Conservation (phyloP, 352 stramenopile genomes). For the Globisporangium ultimum region DNA sequence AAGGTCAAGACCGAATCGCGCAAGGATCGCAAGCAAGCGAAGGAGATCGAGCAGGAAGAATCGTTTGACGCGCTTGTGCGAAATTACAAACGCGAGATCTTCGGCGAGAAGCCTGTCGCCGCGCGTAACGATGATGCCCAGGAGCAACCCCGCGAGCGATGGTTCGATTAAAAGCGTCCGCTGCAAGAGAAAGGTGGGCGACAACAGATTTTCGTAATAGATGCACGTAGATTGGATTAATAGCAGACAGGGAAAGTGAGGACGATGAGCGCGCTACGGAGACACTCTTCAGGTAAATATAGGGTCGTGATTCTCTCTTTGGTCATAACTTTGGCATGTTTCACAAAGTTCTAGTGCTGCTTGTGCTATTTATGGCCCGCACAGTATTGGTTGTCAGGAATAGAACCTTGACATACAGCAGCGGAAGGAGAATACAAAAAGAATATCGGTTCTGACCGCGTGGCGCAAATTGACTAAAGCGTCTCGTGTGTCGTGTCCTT, state of each 20-base stretch:
- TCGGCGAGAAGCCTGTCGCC: constrained; percentile 31
- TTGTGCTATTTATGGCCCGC: no score
- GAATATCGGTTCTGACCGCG: no score
- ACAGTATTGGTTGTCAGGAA: no score
- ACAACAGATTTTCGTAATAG: constrained; percentile 2
- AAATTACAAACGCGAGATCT: constrained; percentile 85
- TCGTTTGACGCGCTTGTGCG: constrained; percentile 77
- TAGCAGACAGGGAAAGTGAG: constrained; percentile 4
- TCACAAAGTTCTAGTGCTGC: background rate
- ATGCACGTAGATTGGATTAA: constrained; percentile 13
- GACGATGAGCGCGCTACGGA: constrained; percentile 3
- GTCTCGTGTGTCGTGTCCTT: background rate
- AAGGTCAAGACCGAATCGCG: constrained; percentile 50
- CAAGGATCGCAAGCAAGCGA: constrained; percentile 63
- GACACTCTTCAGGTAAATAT: constrained; percentile 12
- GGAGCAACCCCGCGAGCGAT: constrained; percentile 37
- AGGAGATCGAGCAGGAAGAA: constrained; percentile 50
- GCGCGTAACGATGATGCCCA: constrained; percentile 15
- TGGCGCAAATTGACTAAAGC: background rate
- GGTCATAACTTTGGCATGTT: background rate
- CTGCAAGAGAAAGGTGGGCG: constrained; percentile 3
- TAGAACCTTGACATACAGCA: no score
- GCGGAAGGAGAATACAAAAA: no score
- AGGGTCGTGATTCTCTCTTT: background rate
- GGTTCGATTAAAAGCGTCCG: constrained; percentile 50